A percentile compares a stretch with the other conserved stretches of the same genome.
Evolutionary conservation across 495 filamentous ascomycete species (phyloP).

Genomic region (Penicillium psychrofluorescens): DNA sequence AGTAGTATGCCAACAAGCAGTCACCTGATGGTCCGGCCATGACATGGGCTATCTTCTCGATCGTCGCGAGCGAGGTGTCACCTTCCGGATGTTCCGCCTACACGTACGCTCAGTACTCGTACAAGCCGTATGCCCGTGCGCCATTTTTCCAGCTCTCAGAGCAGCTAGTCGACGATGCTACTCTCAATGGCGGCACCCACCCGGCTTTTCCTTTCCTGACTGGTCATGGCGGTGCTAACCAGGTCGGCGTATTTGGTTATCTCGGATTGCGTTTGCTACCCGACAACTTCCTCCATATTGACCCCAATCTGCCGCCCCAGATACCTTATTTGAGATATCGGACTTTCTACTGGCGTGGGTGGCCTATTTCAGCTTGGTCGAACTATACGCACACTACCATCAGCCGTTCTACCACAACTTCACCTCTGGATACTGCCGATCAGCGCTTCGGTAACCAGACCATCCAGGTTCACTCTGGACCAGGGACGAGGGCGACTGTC

Average conservation of each 20-base stretch:
- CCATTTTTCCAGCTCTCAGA: slow-evolving; percentile 56
- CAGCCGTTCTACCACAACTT: slow-evolving; percentile 29
- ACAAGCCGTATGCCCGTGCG: slow-evolving; percentile 42
- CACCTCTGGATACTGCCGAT: slow-evolving; percentile 35
- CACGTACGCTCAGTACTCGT: slow-evolving; percentile 56
- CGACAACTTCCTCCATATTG: slow-evolving; percentile 45
- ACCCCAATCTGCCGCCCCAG: slow-evolving; percentile 55
- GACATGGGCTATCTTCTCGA: slow-evolving; percentile 60
- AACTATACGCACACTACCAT: slow-evolving; percentile 63
- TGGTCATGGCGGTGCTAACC: slow-evolving; percentile 57
- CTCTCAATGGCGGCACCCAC: slow-evolving; percentile 58
- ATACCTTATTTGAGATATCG: slow-evolving; percentile 55
- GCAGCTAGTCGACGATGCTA: slow-evolving; percentile 60
- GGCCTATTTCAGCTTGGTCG: slow-evolving; percentile 52
- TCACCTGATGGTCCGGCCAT: slow-evolving; percentile 56
- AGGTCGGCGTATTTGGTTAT: slow-evolving; percentile 55
- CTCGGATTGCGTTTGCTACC: slow-evolving; percentile 50
- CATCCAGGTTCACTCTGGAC: slow-evolving; percentile 46
- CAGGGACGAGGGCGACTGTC: slow-evolving; percentile 23
- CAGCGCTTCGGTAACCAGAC: slow-evolving; percentile 37
- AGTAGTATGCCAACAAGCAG: slow-evolving; percentile 54
- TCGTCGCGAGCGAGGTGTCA: slow-evolving; percentile 51
- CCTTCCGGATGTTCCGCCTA: slow-evolving; percentile 55
- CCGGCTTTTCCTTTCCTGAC: slow-evolving; percentile 64
- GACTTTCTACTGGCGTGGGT: slow-evolving; percentile 64